A percentile compares a stretch with the other conserved stretches of the same genome.
phyloP scores from a whole-genome alignment of 2,329 filamentous ascomycete genomes.

The Knoxdaviesia capensis region DNA sequence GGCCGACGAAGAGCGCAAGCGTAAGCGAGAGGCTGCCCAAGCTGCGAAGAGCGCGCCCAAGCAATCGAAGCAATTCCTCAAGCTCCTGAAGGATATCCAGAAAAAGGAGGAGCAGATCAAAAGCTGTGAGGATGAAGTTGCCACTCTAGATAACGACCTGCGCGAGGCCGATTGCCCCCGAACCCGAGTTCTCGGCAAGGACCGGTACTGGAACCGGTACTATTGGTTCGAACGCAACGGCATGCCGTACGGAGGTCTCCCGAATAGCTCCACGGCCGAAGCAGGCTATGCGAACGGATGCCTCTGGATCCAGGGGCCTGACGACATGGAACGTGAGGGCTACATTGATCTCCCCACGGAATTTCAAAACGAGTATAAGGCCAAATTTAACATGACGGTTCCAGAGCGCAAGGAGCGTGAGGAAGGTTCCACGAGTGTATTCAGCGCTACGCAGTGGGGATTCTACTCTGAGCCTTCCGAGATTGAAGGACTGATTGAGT shows the following conservation, averaged over 20 bases:
- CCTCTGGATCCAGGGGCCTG: slow-evolving; percentile 90
- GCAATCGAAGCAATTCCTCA: slow-evolving; percentile 75
- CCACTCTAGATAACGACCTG: slow-evolving; percentile 71
- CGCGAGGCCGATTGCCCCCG: slow-evolving; percentile 86
- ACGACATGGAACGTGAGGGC: slow-evolving; percentile 67
- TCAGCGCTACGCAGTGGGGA: slow-evolving; percentile 67
- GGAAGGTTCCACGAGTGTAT: slow-evolving; percentile 64
- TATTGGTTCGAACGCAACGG: slow-evolving; percentile 99
- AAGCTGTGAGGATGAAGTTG: slow-evolving; percentile 70
- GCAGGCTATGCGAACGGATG: slow-evolving; percentile 87
- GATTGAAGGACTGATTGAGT: slow-evolving; percentile 60
- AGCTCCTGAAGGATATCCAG: slow-evolving; percentile 72
- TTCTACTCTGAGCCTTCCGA: slow-evolving; percentile 69
- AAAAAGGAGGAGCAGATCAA: slow-evolving; percentile 66
- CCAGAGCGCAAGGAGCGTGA: slow-evolving; percentile 69
- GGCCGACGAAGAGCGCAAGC: slow-evolving; percentile 55
- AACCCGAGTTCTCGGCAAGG: slow-evolving; percentile 74
- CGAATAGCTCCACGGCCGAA: slow-evolving; percentile 67
- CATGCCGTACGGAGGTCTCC: slow-evolving; percentile 84
- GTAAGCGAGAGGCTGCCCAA: slow-evolving; percentile 44
- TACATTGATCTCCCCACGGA: slow-evolving; percentile 63
- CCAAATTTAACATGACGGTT: slow-evolving; percentile 63
- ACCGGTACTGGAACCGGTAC: slow-evolving; percentile 95
- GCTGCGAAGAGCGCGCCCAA: slow-evolving; percentile 42
- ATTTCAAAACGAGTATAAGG: slow-evolving; percentile 54